phyloP scores from a whole-genome alignment of 495 filamentous ascomycete genomes.

The Penicillium longicatenatum region DNA sequence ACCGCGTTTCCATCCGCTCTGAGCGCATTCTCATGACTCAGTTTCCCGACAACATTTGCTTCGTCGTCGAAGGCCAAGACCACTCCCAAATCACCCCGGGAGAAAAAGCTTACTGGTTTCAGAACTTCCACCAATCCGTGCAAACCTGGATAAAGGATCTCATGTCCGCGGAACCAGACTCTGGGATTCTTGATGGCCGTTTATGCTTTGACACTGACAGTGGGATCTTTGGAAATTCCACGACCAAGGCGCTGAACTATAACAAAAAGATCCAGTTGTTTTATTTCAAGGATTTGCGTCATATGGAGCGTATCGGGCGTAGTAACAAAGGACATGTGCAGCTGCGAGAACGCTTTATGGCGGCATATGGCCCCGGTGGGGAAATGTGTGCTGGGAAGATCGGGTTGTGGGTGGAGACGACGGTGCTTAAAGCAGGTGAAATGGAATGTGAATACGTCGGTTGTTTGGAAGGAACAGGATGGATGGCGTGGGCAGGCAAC shows the following conservation, averaged over 20 bases:
- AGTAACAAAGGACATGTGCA: constrained; percentile 27
- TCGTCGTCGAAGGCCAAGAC: constrained; percentile 34
- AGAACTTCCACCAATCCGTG: constrained; percentile 21
- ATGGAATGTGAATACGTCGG: constrained; percentile 37
- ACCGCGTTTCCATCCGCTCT: constrained; percentile 2
- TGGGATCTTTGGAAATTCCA: constrained; percentile 9
- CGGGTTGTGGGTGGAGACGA: constrained; percentile 32
- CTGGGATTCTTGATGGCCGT: constrained; percentile 24
- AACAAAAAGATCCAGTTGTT: constrained; percentile 30
- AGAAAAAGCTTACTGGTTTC: constrained; percentile 25
- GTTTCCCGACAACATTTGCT: constrained; percentile 33
- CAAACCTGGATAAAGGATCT: constrained; percentile 29
- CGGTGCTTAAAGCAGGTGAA: constrained; percentile 25
- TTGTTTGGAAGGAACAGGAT: constrained; percentile 31
- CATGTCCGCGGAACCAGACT: constrained; percentile 13
- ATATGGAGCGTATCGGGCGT: constrained; percentile 27
- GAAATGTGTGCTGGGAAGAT: constrained; percentile 19
- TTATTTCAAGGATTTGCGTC: constrained; percentile 32
- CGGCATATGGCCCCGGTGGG: constrained; percentile 28
- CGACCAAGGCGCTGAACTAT: constrained; percentile 11
- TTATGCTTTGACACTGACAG: constrained; percentile 20
- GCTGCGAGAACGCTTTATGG: constrained; percentile 24
- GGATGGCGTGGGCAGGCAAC: constrained; percentile 1
- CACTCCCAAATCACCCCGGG: constrained; percentile 19
- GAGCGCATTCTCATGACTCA: constrained; percentile 21